These are phyloP conservation scores for Boletus coccyginus DNA, from an alignment of 768 basidiomycete species.

Conservation along the genomic window DNA sequence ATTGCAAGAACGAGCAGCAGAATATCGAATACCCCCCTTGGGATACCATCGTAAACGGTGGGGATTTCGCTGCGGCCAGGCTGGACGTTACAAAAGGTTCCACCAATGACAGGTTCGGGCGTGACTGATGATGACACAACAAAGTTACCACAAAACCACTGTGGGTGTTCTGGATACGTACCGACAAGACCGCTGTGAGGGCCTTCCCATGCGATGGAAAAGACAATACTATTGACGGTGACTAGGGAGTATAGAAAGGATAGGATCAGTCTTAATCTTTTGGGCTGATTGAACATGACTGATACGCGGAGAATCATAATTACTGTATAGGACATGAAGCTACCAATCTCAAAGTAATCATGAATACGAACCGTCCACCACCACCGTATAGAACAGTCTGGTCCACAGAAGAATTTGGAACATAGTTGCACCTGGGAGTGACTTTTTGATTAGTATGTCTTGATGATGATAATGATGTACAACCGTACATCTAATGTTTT, in stretches of 20 bases:
- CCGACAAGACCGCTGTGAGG: not conserved
- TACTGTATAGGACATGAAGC: not conserved
- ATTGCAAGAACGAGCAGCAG: constrained; percentile 4
- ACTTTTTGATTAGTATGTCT: not conserved
- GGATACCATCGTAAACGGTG: not conserved
- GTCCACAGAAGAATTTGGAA: not conserved
- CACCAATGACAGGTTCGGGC: not conserved
- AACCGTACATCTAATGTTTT: constrained; percentile 4
- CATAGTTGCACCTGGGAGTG: not conserved
- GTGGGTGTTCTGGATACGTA: not conserved
- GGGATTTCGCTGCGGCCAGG: not conserved
- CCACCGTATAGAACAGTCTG: not conserved
- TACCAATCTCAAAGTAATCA: too few species aligned
- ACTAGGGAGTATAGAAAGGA: constrained; percentile 1
- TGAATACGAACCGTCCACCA: constrained; percentile 5
- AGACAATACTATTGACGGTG: not conserved
- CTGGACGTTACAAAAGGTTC: not conserved
- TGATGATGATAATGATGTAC: not conserved
- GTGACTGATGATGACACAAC: not conserved
- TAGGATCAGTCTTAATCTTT: not conserved
- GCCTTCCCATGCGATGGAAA: not conserved
- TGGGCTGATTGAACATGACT: constrained; percentile 11
- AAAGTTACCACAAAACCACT: not conserved
- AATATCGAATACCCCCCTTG: not conserved
- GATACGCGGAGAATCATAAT: constrained; percentile 17